Evolutionary conservation across 2,329 filamentous ascomycete species (phyloP).

Genomic region (Thelonectria blattea): DNA sequence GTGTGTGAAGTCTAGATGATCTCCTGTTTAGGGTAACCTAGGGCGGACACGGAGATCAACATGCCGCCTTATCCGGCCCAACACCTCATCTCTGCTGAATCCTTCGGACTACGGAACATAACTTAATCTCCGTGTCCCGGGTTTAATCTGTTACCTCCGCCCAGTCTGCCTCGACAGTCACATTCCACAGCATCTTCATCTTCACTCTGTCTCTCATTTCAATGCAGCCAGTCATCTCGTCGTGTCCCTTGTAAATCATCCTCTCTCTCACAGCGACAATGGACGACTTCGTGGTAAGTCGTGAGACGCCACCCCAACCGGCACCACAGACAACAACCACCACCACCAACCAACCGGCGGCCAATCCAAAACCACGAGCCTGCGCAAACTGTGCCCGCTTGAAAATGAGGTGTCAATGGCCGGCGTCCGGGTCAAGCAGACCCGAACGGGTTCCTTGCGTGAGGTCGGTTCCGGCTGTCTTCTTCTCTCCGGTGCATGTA

Average conservation of each 20-base stretch:
- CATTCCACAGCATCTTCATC: background rate
- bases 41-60: background rate
- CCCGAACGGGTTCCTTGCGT: conserved; percentile 32
- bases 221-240: no score
- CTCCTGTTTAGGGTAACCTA: background rate
- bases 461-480: conserved; percentile 31
- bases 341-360: background rate
- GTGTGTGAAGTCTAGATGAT: background rate
- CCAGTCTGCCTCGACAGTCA: background rate
- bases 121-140: conserved; percentile 26
- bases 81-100: background rate
- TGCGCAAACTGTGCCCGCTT: conserved; percentile 44
- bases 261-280: conserved; percentile 4
- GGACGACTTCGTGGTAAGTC: conserved; percentile 33
- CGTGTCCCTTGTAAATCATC: no score
- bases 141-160: conserved; percentile 26
- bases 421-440: conserved; percentile 28
- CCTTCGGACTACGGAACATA: conserved; percentile 12
- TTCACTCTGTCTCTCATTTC: background rate
- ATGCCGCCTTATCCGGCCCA: background rate
- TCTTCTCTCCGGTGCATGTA: background rate
- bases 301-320: background rate
- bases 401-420: conserved; percentile 48
- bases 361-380: conserved; percentile 39
- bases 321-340: background rate